These are phyloP conservation scores for Ambrosia trifida DNA, from an alignment of 129 eudicot species.

Conservation along the genomic window DNA sequence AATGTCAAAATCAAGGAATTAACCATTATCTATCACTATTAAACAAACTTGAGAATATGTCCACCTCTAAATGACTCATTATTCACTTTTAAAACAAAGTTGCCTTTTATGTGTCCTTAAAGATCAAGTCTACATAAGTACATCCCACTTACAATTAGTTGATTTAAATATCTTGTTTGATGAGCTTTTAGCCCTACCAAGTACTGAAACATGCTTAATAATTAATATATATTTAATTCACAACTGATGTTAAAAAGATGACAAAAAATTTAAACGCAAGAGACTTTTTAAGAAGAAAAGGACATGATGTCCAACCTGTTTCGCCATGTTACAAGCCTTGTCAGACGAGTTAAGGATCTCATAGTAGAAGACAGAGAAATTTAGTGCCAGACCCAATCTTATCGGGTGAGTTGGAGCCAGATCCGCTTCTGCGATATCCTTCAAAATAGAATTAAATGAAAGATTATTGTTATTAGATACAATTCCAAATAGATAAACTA, in stretches of 20 bases:
- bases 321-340: conserved; percentile 84
- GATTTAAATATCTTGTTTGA: conserved; percentile 16
- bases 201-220: conserved; percentile 6
- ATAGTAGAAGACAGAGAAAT: conserved; percentile 79
- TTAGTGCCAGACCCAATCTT: conserved; percentile 78
- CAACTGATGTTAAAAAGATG: conserved; percentile 1
- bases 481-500: neutral
- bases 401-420: conserved; percentile 79
- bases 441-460: conserved; percentile 21
- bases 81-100: conserved; percentile 20
- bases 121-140: conserved; percentile 27
- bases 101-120: conserved; percentile 29
- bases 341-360: conserved; percentile 82
- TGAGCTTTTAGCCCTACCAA: conserved; percentile 20
- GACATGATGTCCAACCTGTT: conserved; percentile 51
- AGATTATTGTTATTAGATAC: neutral
- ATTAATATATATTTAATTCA: conserved; percentile 1
- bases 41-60: conserved; percentile 13
- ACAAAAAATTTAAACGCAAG: neutral
- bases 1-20: too few species aligned
- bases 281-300: neutral
- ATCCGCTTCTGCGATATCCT: conserved; percentile 83
- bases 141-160: conserved; percentile 18
- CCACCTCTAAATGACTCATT: conserved; percentile 35
- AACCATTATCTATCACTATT: too few species aligned